A percentile compares a stretch with the other conserved stretches of the same genome.
Conservation (phyloP, 768 basidiomycete species). For the Panus rudis region DNA sequence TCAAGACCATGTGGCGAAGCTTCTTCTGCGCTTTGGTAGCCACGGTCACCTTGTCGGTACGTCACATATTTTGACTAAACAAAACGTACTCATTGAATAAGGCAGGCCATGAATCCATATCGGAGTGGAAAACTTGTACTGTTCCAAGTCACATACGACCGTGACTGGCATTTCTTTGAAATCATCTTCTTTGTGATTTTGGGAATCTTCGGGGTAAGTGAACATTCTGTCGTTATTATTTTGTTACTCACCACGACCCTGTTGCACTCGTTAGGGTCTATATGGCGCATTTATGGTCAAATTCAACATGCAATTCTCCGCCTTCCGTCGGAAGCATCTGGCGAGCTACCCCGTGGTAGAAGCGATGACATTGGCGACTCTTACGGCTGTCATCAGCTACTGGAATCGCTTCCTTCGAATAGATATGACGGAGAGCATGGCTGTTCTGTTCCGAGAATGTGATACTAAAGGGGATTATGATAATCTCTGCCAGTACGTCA, state of each 20-base stretch:
- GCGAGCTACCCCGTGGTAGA: conserved; percentile 80
- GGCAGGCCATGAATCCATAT: conserved; percentile 97
- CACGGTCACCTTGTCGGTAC: conserved; percentile 88
- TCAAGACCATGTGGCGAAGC: conserved; percentile 97
- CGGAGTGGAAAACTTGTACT: conserved; percentile 95
- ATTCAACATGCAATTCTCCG: conserved; percentile 92
- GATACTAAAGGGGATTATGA: conserved; percentile 88
- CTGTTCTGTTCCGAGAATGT: conserved; percentile 92
- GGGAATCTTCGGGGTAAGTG: conserved; percentile 89
- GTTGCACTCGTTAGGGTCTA: conserved; percentile 57
- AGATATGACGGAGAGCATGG: conserved; percentile 97
- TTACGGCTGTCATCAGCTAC: conserved; percentile 91
- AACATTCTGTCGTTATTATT: no score
- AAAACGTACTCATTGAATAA: background rate
- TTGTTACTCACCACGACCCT: background rate
- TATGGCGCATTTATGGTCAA: conserved; percentile 97
- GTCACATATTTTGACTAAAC: conserved; percentile 33
- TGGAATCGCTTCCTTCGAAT: conserved; percentile 92
- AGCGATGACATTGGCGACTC: conserved; percentile 76
- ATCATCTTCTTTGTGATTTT: conserved; percentile 94
- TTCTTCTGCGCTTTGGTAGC: conserved; percentile 97
- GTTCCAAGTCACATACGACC: conserved; percentile 95
- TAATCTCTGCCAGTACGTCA: conserved; percentile 88
- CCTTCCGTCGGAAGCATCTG: conserved; percentile 89
- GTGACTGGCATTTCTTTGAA: conserved; percentile 99